These are phyloP conservation scores for Agapanthus africanus DNA, from an alignment of 106 monocot species.

Conservation along the genomic window DNA sequence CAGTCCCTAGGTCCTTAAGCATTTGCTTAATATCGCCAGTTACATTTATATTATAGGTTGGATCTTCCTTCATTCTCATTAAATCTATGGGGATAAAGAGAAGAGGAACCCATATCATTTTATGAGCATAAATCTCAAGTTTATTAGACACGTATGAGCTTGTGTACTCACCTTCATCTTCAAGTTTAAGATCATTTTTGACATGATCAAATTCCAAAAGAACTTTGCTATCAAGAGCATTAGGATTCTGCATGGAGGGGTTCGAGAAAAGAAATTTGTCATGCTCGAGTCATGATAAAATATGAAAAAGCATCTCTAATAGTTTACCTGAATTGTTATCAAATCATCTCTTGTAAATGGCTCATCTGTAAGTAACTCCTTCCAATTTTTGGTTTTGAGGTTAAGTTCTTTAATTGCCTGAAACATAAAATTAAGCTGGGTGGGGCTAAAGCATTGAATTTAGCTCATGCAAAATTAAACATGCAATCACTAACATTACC, in stretches of 20 bases:
- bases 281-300: neutral
- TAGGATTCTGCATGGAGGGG: constrained; percentile 62
- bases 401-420: constrained; percentile 97
- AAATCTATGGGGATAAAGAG: constrained; percentile 31
- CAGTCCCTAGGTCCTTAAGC: constrained; percentile 87
- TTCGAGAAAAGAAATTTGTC: constrained; percentile 2
- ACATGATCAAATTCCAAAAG: constrained; percentile 94
- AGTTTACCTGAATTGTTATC: constrained; percentile 82
- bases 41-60: constrained; percentile 90
- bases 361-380: constrained; percentile 88
- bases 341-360: constrained; percentile 88
- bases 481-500: constrained; percentile 28
- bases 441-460: neutral
- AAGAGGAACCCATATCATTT: constrained; percentile 3
- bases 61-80: constrained; percentile 80
- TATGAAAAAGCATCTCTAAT: neutral
- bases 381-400: constrained; percentile 93
- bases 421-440: constrained; percentile 11
- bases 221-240: constrained; percentile 84
- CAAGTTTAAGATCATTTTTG: constrained; percentile 75
- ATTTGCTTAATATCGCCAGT: constrained; percentile 98
- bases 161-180: constrained; percentile 72
- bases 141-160: neutral
- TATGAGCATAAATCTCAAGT: neutral
- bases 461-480: neutral